A percentile compares a stretch with the other conserved stretches of the same genome.
Evolutionary conservation across 345 rosid species (phyloP).

Genomic region (Cardamine occulta): DNA sequence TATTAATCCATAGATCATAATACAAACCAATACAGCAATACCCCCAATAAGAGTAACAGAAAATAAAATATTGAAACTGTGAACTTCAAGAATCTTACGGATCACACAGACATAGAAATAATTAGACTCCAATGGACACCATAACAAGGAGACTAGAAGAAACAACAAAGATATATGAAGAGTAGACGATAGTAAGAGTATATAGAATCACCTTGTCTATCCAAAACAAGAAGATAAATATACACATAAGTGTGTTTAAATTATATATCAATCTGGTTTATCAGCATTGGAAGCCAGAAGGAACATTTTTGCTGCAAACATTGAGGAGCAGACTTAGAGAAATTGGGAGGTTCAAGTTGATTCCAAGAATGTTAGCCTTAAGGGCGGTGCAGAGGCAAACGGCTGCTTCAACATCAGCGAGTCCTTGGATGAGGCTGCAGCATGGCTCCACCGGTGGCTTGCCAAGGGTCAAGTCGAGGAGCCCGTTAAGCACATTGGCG

Average conservation of each 20-base stretch:
- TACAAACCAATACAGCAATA: slow-evolving; percentile 40
- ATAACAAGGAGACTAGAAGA: slow-evolving; percentile 12
- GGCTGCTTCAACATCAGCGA: slow-evolving; percentile 60
- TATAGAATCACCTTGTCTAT: slow-evolving; percentile 33
- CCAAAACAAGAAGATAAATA: slow-evolving; percentile 38
- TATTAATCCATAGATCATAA: slow-evolving; percentile 38
- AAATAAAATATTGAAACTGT: slow-evolving; percentile 35
- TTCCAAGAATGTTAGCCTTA: slow-evolving; percentile 56
- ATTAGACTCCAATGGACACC: slow-evolving; percentile 26
- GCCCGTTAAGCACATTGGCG: slow-evolving; percentile 53
- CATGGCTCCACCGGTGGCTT: slow-evolving; percentile 56
- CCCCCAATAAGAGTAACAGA: slow-evolving; percentile 22
- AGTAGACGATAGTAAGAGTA: slow-evolving; percentile 28
- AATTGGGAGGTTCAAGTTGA: slow-evolving; percentile 56
- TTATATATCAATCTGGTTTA: slow-evolving; percentile 20
- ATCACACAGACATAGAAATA: slow-evolving; percentile 17
- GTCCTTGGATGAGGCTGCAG: slow-evolving; percentile 55
- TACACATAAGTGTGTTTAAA: slow-evolving; percentile 35
- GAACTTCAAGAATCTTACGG: slow-evolving; percentile 28
- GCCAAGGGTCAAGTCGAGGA: slow-evolving; percentile 56
- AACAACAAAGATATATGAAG: slow-evolving; percentile 15
- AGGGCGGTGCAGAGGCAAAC: slow-evolving; percentile 63
- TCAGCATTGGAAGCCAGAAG: slow-evolving; percentile 53
- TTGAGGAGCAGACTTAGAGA: slow-evolving; percentile 59
- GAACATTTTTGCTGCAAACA: slow-evolving; percentile 51